Base-by-base conservation (phyloP, 2,329 filamentous ascomycete genomes). In the Amauroascus verrucosus region DNA sequence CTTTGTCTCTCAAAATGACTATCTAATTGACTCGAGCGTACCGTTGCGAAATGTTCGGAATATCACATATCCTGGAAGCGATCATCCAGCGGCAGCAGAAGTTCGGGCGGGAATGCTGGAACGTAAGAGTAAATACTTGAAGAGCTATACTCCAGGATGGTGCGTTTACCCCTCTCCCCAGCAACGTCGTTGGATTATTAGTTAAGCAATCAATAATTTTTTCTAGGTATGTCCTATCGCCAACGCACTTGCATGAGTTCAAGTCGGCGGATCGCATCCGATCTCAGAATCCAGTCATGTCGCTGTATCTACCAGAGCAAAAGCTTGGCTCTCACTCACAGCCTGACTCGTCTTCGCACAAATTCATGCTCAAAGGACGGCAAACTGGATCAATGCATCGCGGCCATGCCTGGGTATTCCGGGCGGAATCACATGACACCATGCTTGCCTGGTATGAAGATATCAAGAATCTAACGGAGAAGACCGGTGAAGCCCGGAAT, bases 401-500 rank as follows among this genome's bases (percentile, higher is more conserved):
- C 58, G 81, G 81, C 32, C 81, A 84, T 64, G 79, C 79, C 37
- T 84, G 81, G 81, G 80, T 84, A 8, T 84, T 84, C 71, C 76
- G 81, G 51, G 81, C 81, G 20, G 81, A 84, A 64, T 78, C 79
- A 1, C 76, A 95, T 68, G 91, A 97, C 61, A 96, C 90, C 13
- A 96, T 97, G 91, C 83, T 95, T 75, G 88, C 89, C 44, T 98
- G 93, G 83, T 97, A 89, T 67, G 85, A 93, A 51, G 91, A 95
- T 63, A 91, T 98, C 67, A 89, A 91, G 68, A 82, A 80, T 40
- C 75, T 98, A 57, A 96, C 88, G 4, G 89, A 95, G 67, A 90
- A 86, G 70, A 86, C 85, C 22, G 86, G 88, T 26, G 88, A 94
- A 67, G 90, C 95, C 65, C 85, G 90, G 38, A 87, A 82, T 67